phyloP scores from a whole-genome alignment of 2,329 filamentous ascomycete species.

The Xylariaceae sp. region DNA sequence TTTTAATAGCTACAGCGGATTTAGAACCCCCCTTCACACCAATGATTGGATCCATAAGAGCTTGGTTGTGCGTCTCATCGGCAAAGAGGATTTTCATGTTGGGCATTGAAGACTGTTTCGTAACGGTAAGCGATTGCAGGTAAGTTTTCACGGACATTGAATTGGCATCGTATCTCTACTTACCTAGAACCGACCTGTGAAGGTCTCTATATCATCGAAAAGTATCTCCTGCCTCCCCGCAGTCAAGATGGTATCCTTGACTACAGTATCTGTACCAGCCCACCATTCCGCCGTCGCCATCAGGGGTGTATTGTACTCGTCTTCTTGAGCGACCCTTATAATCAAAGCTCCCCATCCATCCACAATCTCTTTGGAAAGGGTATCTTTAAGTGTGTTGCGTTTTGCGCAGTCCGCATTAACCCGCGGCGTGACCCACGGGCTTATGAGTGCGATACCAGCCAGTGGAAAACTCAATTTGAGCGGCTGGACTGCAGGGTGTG shows the following conservation, averaged over 20 bases:
- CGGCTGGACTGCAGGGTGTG: not conserved
- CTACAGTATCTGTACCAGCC: not conserved
- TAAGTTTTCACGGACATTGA: no score
- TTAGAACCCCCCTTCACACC: not conserved
- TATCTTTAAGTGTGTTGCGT: not conserved
- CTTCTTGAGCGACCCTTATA: not conserved
- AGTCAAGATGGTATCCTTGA: not conserved
- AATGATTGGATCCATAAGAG: not conserved
- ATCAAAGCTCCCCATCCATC: not conserved
- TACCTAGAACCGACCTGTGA: not conserved
- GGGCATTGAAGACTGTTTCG: not conserved
- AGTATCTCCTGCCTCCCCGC: not conserved
- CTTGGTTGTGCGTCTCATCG: not conserved
- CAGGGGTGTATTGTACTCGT: not conserved
- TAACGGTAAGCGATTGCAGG: no score
- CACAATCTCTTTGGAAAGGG: not conserved
- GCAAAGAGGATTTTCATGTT: not conserved
- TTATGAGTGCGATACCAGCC: conserved; percentile 1
- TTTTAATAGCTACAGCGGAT: not conserved
- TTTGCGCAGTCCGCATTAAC: not conserved
- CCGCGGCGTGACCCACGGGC: not conserved
- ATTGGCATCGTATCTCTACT: no score
- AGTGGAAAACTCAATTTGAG: not conserved
- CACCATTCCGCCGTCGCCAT: not conserved
- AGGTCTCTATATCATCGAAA: not conserved